Conservation (phyloP, 257 asterid genomes). For the Fraxinus pennsylvanica region DNA sequence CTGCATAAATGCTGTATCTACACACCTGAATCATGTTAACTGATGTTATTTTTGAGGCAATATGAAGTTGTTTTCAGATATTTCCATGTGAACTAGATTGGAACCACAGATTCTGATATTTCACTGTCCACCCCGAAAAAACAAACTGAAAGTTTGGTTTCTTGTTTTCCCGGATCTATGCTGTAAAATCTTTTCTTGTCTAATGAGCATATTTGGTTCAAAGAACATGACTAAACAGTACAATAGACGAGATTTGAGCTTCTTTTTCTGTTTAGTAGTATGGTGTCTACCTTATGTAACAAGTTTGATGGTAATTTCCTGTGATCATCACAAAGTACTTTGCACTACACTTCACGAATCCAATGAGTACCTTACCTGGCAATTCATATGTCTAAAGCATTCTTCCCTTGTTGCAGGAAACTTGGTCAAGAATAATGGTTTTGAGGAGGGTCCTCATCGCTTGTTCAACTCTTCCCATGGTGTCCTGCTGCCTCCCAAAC, state of each 20-base stretch:
- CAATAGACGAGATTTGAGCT: neutral
- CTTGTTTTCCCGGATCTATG: neutral
- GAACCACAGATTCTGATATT: neutral
- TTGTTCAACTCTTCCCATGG: slow-evolving; percentile 68
- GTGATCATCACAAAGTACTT: too few relatives aligned
- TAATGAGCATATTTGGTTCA: neutral
- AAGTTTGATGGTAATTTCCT: too few relatives aligned
- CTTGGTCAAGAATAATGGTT: slow-evolving; percentile 68
- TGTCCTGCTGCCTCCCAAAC: slow-evolving; percentile 79
- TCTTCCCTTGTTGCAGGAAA: slow-evolving; percentile 45
- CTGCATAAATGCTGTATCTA: neutral
- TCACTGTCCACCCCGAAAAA: neutral
- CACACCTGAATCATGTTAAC: neutral
- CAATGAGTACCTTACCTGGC: neutral
- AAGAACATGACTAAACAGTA: neutral
- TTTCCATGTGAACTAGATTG: neutral
- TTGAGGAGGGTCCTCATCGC: slow-evolving; percentile 83
- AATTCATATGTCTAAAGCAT: neutral
- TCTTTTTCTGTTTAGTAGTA: neutral
- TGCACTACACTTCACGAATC: too few relatives aligned
- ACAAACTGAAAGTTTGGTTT: neutral
- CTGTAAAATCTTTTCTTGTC: neutral
- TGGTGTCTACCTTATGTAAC: neutral
- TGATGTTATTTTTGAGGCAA: neutral
- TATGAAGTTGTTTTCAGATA: neutral